phyloP scores from a whole-genome alignment of 345 rosid genomes.

The Erucastrum elatum region DNA sequence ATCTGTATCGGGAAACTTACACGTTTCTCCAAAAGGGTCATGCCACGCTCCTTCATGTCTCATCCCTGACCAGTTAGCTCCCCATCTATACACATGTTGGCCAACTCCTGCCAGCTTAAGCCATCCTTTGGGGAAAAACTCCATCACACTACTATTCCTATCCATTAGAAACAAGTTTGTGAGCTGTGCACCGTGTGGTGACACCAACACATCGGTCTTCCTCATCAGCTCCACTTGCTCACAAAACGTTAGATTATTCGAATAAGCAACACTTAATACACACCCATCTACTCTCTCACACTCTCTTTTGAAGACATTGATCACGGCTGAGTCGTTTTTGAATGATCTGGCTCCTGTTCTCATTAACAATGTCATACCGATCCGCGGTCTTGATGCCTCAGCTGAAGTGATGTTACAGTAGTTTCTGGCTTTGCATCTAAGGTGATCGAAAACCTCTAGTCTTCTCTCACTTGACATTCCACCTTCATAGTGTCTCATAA shows the following conservation, averaged over 20 bases:
- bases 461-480: conserved; percentile 75
- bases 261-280: conserved; percentile 54
- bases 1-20: conserved; percentile 58
- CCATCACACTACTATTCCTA: conserved; percentile 72
- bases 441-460: conserved; percentile 61
- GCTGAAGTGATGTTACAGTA: conserved; percentile 48
- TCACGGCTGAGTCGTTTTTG: conserved; percentile 54
- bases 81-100: conserved; percentile 68
- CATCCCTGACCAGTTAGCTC: conserved; percentile 84
- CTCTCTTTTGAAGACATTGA: conserved; percentile 49
- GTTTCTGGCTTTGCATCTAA: conserved; percentile 62
- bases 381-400: conserved; percentile 22
- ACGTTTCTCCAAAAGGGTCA: conserved; percentile 57
- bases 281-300: conserved; percentile 59
- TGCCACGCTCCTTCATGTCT: conserved; percentile 72
- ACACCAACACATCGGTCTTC: conserved; percentile 58
- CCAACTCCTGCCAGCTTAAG: conserved; percentile 75
- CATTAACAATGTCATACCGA: conserved; percentile 67
- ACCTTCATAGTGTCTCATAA: conserved; percentile 79
- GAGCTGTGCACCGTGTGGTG: conserved; percentile 78
- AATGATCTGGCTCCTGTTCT: conserved; percentile 78
- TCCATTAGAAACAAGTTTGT: conserved; percentile 81
- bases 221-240: conserved; percentile 80
- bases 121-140: conserved; percentile 80
- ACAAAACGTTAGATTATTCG: conserved; percentile 62